Evolutionary conservation across 805 yeast species (phyloP), one percentile per base, ranked within the genome.

Genomic region (Candida schatavii): DNA sequence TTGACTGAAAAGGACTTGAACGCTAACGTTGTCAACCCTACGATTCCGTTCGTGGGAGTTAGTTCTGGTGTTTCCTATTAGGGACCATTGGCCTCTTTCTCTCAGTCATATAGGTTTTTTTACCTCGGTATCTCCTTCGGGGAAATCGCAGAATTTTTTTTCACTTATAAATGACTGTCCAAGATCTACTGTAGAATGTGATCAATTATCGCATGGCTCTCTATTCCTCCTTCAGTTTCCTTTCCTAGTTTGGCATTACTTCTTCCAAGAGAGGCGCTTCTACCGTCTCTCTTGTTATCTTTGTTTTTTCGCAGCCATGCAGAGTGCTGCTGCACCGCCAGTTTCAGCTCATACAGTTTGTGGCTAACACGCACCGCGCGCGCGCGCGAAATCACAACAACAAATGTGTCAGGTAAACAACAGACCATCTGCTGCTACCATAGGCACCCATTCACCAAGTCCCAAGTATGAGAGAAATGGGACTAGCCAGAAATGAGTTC

Each of bases 1-100:
- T 78, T 83, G 65, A 75, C 76, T 22, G 81, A 84, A 52, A 58
- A 64, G 4, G 85, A 81, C 57, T 72, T 86, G 67, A 80, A 85
- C 59, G 64, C 78, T 37, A 85, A 85, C 50, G 88, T 84, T 20
- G 49, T 71, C 43, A 77, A 83, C 42, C 88, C 90, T 13, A 69
- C 74, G 26, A 72, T 84, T 55, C 68, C 72, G 38, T 81, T 83
- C 45, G 63, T 82, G 49, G 89, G 78, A 49, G 85, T 82, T 38
- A 80, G 88, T 41, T 83, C 89, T 34, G 95, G 95, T 60, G 72
- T 77, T 32, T 50, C 40, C 3, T 50, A 46, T 32, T 58, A 45
- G 35, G 11, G 27, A 23, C 11, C 27, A 23, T 7, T 23, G n/a
- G n/a, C n/a, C n/a, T n/a, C n/a, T n/a, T n/a, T n/a, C n/a, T n/a